phyloP scores from a whole-genome alignment of 2,329 filamentous ascomycete genomes.

The Colletotrichum endophyticum region DNA sequence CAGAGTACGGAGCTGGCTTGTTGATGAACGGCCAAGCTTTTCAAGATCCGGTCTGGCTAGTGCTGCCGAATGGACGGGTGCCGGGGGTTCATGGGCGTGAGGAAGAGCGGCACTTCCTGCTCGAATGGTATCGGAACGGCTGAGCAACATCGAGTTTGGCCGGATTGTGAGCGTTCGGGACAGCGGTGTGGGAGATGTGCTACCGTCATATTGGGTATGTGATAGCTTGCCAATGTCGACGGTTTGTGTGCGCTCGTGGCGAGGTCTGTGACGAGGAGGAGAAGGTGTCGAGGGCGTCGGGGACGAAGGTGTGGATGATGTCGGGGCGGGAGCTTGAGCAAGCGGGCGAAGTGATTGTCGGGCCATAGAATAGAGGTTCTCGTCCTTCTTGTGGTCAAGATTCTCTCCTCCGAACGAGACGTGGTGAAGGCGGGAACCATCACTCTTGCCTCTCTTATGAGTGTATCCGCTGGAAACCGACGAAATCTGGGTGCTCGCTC shows the following conservation, averaged over 20 bases:
- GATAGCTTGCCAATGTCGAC: conserved; percentile 65
- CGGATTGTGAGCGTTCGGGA: conserved; percentile 48
- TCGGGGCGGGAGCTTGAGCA: conserved; percentile 64
- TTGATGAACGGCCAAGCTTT: conserved; percentile 85
- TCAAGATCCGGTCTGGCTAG: conserved; percentile 76
- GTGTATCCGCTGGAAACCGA: conserved; percentile 69
- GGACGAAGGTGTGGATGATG: conserved; percentile 33
- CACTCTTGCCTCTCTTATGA: conserved; percentile 79
- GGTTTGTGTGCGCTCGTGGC: conserved; percentile 67
- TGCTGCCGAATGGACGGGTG: conserved; percentile 45
- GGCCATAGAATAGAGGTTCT: conserved; percentile 70
- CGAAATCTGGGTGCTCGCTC: conserved; percentile 75
- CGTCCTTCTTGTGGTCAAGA: conserved; percentile 41
- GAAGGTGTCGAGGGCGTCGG: conserved; percentile 26
- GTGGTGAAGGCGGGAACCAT: conserved; percentile 60
- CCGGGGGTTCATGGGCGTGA: conserved; percentile 33
- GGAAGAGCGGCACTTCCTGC: conserved; percentile 35
- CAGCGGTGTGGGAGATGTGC: conserved; percentile 46
- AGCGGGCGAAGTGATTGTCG: conserved; percentile 80
- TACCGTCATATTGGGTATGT: conserved; percentile 48
- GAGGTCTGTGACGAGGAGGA: conserved; percentile 41
- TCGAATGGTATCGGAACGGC: conserved; percentile 59
- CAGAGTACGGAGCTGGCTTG: conserved; percentile 84
- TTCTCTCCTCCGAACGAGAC: conserved; percentile 34
- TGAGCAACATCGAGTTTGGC: conserved; percentile 67